Base-by-base conservation (phyloP, 2,329 filamentous ascomycete genomes). In the Ascochyta lentis region DNA sequence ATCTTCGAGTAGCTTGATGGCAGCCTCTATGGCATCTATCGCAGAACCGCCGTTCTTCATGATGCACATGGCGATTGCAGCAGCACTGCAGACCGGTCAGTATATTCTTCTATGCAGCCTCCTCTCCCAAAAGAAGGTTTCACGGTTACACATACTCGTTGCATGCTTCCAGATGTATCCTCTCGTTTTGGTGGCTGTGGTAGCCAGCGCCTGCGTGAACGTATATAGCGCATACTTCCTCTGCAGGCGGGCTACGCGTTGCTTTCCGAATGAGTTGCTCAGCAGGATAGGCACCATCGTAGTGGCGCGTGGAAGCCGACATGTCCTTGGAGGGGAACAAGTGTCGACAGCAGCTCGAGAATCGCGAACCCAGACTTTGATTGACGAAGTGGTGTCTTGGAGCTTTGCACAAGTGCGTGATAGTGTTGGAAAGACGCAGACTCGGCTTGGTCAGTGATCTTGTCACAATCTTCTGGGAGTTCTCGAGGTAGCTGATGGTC, bases 121-220 rank as follows among this genome's bases (percentile, higher is more conserved):
- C 22, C 13, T 10, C 19, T 39, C 3, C 10, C 37, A 6, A 3
- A 3, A 15, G 12, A 15, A 6, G 4, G 6, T 12, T 26, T 6
- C 4, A 7, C 6, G 9, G 2, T 29, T 6, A 10, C 26, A 81
- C 91, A 77, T 81, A 97, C 94, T 94, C 89, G 69, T 89, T 89
- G 76, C 95, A 98, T 38, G 92, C 92, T 68, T 88, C 83, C 9
- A 99, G 84, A 71, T 99, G 95, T 34, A 90, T 82, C 52, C 83
- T 81, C 73, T 99, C 93, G 71, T 98, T 98, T 57, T 90, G 85
- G 23, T 85, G 81, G 71, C 92, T 97, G 75, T 99, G 95, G 68
- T 91, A 99, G 4, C 95, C 95, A 15, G 95, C 95, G 31, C 95
- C 95, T 34, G 94, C 95, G 76, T 99, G 95, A 40, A 99, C 89